Evolutionary conservation across 495 filamentous ascomycete genomes (phyloP), one percentile per base, ranked within the genome.

Genomic region (Neurospora hispaniola): DNA sequence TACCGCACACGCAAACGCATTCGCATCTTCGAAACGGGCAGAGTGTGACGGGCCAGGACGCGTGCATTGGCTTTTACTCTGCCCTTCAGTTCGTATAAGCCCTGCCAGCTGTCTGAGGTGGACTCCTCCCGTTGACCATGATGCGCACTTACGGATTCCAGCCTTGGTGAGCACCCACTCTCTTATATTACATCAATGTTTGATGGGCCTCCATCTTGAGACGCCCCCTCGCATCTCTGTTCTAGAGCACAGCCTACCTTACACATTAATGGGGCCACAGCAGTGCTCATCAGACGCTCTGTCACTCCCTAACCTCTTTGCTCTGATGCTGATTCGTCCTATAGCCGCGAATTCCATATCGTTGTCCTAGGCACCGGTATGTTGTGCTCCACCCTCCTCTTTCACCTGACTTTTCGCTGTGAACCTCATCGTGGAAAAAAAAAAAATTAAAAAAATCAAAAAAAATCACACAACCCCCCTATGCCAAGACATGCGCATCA

Each of bases 321-420:
- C 14, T 66, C 54, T 66, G 27, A 18, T 44, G 71, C 74, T 78
- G 73, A 76, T 69, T 48, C 8, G 14, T 39, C 14, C 4, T 20
- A 71, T 70, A 80, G 78, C 38, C 80, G 78, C 59, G 80, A 81
- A 75, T 80, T 78, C 72, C 73, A 81, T 75, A 78, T 80, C 43
- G 80, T 81, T 59, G 80, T 81, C 31, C 73, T 81, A 23, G 80
- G 80, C 73, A 74, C 80, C 75, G 80, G 79, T 81, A 70, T 71
- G 78, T 79, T 41, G 7, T 54, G 68, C 66, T 44, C 41, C 42
- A 10, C 31, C 43, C 39, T 41, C 69, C 23, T n/a, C 44, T 23
- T 31, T 44, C 43, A 69, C 16, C 18, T 41, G 35, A 2, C 35
- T 46, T n/a, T 66, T 41, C 69, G 20, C 20, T 44, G 8, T 71